These are phyloP conservation scores for Leishmania aethiopica DNA, from an alignment of 208 protist genomes.

Conservation along the genomic window DNA sequence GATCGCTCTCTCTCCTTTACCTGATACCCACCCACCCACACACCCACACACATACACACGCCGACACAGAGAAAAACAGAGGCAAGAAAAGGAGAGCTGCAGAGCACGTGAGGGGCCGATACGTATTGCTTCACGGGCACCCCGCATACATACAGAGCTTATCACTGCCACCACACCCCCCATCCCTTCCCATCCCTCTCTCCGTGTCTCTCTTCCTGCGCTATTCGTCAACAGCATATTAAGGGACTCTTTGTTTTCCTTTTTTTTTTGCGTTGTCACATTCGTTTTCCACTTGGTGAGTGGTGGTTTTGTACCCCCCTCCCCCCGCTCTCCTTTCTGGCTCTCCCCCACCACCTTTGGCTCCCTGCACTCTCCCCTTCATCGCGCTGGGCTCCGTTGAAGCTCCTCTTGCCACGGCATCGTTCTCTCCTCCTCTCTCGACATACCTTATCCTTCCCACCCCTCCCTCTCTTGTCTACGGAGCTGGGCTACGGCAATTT, in stretches of 20 bases:
- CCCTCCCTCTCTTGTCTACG: background rate
- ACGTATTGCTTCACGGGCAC: background rate
- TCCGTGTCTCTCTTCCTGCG: constrained; percentile 2
- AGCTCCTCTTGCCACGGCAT: background rate
- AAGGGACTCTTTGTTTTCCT: no score
- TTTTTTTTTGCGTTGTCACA: background rate
- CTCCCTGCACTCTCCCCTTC: background rate
- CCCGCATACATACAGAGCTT: background rate
- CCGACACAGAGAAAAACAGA: background rate
- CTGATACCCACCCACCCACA: no score
- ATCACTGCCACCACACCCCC: background rate
- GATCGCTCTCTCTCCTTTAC: background rate
- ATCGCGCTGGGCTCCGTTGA: background rate
- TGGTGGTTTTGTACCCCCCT: background rate
- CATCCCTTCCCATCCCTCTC: background rate
- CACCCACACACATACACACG: background rate
- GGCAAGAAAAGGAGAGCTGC: background rate
- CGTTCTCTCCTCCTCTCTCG: background rate
- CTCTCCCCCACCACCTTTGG: no score
- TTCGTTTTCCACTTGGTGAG: background rate
- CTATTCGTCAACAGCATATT: background rate
- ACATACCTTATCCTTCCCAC: no score
- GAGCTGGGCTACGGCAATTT: background rate
- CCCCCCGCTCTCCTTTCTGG: background rate
- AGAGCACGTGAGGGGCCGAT: background rate